Base-by-base conservation (phyloP, 192 early-diverging fungal species). In the Chytriomyces confervae region DNA sequence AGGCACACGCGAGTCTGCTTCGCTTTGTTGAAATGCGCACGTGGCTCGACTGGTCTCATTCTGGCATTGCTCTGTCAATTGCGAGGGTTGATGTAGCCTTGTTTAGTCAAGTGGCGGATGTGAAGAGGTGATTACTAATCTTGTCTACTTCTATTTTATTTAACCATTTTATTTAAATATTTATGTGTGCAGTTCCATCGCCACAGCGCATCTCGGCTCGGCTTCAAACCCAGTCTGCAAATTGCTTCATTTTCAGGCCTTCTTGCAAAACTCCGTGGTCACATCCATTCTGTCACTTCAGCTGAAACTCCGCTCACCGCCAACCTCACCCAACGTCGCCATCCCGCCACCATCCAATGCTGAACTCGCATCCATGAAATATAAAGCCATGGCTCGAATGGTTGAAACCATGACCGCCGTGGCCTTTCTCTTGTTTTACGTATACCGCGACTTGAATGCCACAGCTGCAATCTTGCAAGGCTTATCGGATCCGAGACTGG, bases 401-500 rank as follows among this genome's bases (percentile, higher is more conserved):
- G 45, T 77, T 20, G 66, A 77, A 62, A 46, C 77, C 6, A 45
- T 75, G 8, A 24, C 81, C 46, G 50, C 77, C 1, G 50, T 76
- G 6, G 83, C 80, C 11, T 76, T 77, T 50, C 8, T 73, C 7
- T 50, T 84, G 10, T 66, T 84, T 45, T 77, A 84, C 65, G 65
- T 48, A 7, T 82, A 82, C 62, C 76, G 80, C 27, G 79, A 84
- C 66, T 18, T 84, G 24, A 77, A 76, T 48, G 77, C 62, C 24
- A 10, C 68, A 0, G 43, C 24, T 20, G 80, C 80, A 5, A 27
- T 82, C 0, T 29, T 82, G 43, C 29, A 50, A 7, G 80, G 72
- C 18, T 76, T 84, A 6, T 7, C 16, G 5, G 78, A 81, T 24
- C 77, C 80, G 8, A 63, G 81, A 13, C 13, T 84, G 0, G 36